Percentiles rank a stretch among this genome's conserved stretches.
Evolutionary conservation across 192 early-diverging fungal genomes (phyloP).

Genomic region (Oehlia diaphana): DNA sequence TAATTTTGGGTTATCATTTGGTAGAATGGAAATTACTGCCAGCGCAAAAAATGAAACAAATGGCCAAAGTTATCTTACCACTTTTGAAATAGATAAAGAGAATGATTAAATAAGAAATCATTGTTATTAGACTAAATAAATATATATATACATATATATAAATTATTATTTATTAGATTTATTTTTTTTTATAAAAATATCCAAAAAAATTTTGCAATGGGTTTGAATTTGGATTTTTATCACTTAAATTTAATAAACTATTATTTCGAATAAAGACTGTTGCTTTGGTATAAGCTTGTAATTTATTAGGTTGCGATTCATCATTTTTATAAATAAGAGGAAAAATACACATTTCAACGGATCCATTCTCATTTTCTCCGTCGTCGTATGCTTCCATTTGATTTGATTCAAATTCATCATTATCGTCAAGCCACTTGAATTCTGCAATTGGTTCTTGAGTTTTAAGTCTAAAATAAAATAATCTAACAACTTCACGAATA

Average conservation of each 20-base stretch:
- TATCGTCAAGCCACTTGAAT: background rate
- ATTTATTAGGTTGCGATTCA: background rate
- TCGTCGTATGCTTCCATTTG: background rate
- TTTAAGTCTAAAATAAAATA: background rate
- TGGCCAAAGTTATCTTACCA: slow-evolving; percentile 9
- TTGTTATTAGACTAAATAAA: too few relatives aligned
- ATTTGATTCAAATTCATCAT: background rate
- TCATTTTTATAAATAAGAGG: background rate
- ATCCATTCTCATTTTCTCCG: background rate
- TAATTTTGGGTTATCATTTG: slow-evolving; percentile 8
- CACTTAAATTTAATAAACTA: too few relatives aligned
- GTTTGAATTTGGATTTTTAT: too few relatives aligned
- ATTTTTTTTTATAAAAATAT: too few relatives aligned
- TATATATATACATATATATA: too few relatives aligned
- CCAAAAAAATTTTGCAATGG: too few relatives aligned
- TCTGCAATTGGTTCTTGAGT: background rate
- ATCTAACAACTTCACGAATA: background rate
- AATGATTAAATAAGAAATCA: slow-evolving; percentile 51
- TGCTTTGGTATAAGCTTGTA: too few relatives aligned
- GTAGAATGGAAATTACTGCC: slow-evolving; percentile 18
- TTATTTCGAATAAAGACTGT: too few relatives aligned
- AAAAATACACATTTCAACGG: background rate
- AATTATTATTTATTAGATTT: too few relatives aligned
- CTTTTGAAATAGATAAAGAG: slow-evolving; percentile 12
- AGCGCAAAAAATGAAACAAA: slow-evolving; percentile 21